These are phyloP conservation scores for Mycena floridula DNA, from an alignment of 768 basidiomycete genomes.

Conservation along the genomic window DNA sequence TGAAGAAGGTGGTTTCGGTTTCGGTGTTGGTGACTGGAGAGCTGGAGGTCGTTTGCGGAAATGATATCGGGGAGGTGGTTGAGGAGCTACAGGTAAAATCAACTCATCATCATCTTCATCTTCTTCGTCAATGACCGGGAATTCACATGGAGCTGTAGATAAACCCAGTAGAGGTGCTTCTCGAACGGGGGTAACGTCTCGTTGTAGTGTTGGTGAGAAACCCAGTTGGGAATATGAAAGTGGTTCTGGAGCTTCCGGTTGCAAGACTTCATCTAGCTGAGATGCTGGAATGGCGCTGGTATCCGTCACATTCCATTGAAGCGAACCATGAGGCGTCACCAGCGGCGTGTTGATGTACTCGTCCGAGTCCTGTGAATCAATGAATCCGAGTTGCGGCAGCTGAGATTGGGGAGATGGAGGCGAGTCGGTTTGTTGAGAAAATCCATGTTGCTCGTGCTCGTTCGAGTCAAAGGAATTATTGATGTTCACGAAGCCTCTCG, in stretches of 20 bases:
- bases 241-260: constrained; percentile 19
- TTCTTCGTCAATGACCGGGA: too few species aligned
- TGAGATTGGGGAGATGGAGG: constrained; percentile 15
- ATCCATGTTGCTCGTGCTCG: neutral
- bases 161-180: too few species aligned
- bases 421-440: constrained; percentile 15
- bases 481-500: constrained; percentile 1
- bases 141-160: too few species aligned
- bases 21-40: too few species aligned
- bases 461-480: constrained; percentile 6
- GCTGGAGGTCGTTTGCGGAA: too few species aligned
- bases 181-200: too few species aligned
- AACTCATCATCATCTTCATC: too few species aligned
- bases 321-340: constrained; percentile 50
- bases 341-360: constrained; percentile 44
- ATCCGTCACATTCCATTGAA: constrained; percentile 32
- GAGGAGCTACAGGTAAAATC: too few species aligned
- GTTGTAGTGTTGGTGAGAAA: constrained; percentile 12
- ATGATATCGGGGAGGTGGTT: too few species aligned
- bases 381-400: constrained; percentile 21
- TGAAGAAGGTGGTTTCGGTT: too few species aligned
- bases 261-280: constrained; percentile 28
- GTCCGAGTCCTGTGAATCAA: constrained; percentile 40
- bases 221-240: constrained; percentile 32
- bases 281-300: constrained; percentile 27